Conservation (phyloP, 2,329 filamentous ascomycete genomes). For the Trichophyton simii region DNA sequence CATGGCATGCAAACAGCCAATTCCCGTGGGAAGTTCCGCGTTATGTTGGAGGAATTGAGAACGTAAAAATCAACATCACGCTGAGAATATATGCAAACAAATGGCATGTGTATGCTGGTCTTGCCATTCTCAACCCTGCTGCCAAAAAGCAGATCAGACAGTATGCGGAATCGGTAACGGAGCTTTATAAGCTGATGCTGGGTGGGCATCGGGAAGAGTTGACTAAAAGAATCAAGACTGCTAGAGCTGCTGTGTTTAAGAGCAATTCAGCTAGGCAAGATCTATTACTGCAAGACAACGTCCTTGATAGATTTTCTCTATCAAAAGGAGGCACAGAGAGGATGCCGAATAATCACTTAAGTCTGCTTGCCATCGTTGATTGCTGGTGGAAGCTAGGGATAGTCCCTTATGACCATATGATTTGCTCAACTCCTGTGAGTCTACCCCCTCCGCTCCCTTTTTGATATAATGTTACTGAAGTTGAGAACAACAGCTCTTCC, state of each 20-base stretch:
- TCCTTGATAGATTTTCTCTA: slow-evolving; percentile 81
- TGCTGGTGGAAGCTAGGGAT: slow-evolving; percentile 93
- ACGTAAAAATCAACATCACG: slow-evolving; percentile 98
- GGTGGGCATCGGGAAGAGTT: slow-evolving; percentile 68
- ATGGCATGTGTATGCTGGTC: slow-evolving; percentile 97
- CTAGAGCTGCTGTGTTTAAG: slow-evolving; percentile 60
- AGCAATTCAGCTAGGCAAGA: slow-evolving; percentile 42
- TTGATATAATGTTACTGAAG: not conserved
- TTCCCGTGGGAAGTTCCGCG: slow-evolving; percentile 96
- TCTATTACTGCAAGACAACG: slow-evolving; percentile 62
- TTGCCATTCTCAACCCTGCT: slow-evolving; percentile 91
- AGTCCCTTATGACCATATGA: slow-evolving; percentile 98
- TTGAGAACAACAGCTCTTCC: slow-evolving; percentile 52
- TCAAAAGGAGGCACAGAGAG: slow-evolving; percentile 54
- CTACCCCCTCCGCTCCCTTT: not conserved
- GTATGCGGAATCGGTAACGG: slow-evolving; percentile 84
- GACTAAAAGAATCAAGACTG: slow-evolving; percentile 60
- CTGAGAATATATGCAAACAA: slow-evolving; percentile 96
- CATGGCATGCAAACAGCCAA: slow-evolving; percentile 88
- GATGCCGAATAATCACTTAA: slow-evolving; percentile 85
- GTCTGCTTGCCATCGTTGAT: slow-evolving; percentile 90
- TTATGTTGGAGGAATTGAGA: slow-evolving; percentile 94
- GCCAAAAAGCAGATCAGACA: slow-evolving; percentile 86
- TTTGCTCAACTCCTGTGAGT: slow-evolving; percentile 79
- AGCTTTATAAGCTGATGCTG: slow-evolving; percentile 94